Base-by-base conservation (phyloP, 2,329 filamentous ascomycete genomes). In the Raffaelea arxii region DNA sequence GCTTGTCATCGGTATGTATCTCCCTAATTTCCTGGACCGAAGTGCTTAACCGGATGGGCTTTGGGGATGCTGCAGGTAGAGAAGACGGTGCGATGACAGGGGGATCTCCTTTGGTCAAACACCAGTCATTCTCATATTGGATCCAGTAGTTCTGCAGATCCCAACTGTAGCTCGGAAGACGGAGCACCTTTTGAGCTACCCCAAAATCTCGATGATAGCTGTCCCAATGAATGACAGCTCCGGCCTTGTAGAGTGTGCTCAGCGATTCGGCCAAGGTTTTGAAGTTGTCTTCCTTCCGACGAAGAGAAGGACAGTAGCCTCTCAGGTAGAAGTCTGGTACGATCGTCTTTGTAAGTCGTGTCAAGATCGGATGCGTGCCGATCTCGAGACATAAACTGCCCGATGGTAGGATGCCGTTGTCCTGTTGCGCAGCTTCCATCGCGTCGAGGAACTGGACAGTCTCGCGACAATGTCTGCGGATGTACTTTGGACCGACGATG, bases 61-160 rank as follows among this genome's bases (percentile, higher is more conserved):
- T 6, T n/a, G n/a, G n/a, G n/a, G n/a, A n/a, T n/a, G 25, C 35
- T 14, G 36, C 25, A 6, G 37, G 32, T 21, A n/a, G 24, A 36
- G 21, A 27, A 36, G 14, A 27, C 18, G 30, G 19, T 16, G 27
- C 14, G 21, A 14, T 35, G 5, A 30, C 25, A 1, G 19, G 18
- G 25, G 21, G 4, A 59, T 80, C 70, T 47, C 71, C 81, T 65
- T 85, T 86, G 51, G 72, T 79, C 41, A 85, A 64, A 25, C 71
- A 75, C 79, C 80, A 86, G 30, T 65, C 62, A 24, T 63, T 62
- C 2, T 59, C 69, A 60, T 85, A 85, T 58, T 79, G 77, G 16
- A 85, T 71, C 81, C 81, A 85, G 62, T 86, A 86, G 54, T 77
- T 78, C 69, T 86, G 86, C 52, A 76, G 67, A 59, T 87, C 80